A percentile compares a stretch with the other conserved stretches of the same genome.
phyloP scores from a whole-genome alignment of 768 basidiomycete genomes.

The Pleurotus giganteus region DNA sequence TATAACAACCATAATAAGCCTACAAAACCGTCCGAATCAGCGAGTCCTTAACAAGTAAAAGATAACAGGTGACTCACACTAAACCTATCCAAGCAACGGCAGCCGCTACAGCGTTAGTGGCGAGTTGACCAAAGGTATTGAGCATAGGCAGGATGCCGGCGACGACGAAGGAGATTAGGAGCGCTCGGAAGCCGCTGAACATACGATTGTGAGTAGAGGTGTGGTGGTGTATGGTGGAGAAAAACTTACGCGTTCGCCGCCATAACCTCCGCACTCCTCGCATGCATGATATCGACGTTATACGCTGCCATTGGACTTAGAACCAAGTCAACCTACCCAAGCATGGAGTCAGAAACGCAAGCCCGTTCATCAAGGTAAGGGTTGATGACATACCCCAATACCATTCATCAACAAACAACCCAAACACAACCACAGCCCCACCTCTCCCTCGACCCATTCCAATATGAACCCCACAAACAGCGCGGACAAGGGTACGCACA shows the following conservation, averaged over 20 bases:
- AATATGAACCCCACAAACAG: conserved; percentile 36
- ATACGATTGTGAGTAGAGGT: neutral
- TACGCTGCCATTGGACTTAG: conserved; percentile 47
- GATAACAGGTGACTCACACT: conserved; percentile 29
- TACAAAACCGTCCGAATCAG: conserved; percentile 15
- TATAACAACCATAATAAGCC: conserved; percentile 45
- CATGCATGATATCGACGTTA: conserved; percentile 45
- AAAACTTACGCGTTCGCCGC: conserved; percentile 37
- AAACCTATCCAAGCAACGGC: conserved; percentile 41
- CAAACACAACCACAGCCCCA: conserved; percentile 50
- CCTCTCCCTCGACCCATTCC: conserved; percentile 30
- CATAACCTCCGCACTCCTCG: conserved; percentile 46
- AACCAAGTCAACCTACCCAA: conserved; percentile 40
- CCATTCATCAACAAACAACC: conserved; percentile 64
- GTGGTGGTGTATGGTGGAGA: neutral
- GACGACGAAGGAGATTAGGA: conserved; percentile 31
- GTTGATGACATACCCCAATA: conserved; percentile 31
- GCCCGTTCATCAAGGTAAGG: neutral
- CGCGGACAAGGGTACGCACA: conserved; percentile 44
- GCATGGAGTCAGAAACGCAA: neutral
- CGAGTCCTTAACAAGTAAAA: conserved; percentile 3
- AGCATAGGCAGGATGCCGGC: conserved; percentile 41
- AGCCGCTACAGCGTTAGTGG: conserved; percentile 38
- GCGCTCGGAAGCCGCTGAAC: conserved; percentile 27
- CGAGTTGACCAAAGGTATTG: conserved; percentile 38